phyloP scores from a whole-genome alignment of 768 basidiomycete genomes.

The Pisolithus marmoratus region DNA sequence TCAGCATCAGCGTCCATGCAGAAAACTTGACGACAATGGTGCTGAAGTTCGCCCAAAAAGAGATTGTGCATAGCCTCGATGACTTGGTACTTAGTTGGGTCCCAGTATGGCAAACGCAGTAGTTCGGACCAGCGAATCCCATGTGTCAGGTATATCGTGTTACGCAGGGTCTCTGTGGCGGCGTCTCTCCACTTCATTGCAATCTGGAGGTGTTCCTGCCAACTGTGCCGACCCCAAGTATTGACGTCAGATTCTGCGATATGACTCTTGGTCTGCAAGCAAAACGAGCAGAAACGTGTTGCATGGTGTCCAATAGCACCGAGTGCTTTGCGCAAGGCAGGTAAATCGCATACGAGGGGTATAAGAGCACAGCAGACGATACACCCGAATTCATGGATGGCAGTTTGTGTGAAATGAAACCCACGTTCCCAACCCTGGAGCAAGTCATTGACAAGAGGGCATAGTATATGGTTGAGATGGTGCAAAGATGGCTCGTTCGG shows the following conservation, averaged over 20 bases:
- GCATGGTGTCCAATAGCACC: no score
- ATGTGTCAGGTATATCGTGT: conserved; percentile 8
- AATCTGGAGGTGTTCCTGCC: conserved; percentile 9
- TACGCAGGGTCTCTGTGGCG: conserved; percentile 7
- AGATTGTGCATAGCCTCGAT: conserved; percentile 37
- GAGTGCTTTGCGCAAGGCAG: conserved; percentile 17
- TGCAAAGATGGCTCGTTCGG: conserved; percentile 21
- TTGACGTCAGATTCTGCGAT: no score
- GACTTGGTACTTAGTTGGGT: conserved; percentile 21
- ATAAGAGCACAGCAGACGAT: conserved; percentile 25
- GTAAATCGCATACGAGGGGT: conserved; percentile 20
- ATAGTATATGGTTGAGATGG: conserved; percentile 34
- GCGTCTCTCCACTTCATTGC: conserved; percentile 13
- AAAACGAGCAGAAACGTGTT: no score
- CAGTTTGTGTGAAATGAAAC: conserved; percentile 22
- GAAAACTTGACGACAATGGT: conserved; percentile 12
- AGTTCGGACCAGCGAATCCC: conserved; percentile 28
- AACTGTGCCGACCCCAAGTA: conserved; percentile 13
- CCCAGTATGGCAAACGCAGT: conserved; percentile 32
- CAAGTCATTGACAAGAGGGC: conserved; percentile 34
- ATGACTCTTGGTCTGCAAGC: no score
- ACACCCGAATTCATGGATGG: no score
- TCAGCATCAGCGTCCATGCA: conserved; percentile 5
- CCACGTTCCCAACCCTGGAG: conserved; percentile 29
- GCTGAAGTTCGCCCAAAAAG: conserved; percentile 12